phyloP scores from a whole-genome alignment of 768 basidiomycete genomes.

The Phaffia australis region DNA sequence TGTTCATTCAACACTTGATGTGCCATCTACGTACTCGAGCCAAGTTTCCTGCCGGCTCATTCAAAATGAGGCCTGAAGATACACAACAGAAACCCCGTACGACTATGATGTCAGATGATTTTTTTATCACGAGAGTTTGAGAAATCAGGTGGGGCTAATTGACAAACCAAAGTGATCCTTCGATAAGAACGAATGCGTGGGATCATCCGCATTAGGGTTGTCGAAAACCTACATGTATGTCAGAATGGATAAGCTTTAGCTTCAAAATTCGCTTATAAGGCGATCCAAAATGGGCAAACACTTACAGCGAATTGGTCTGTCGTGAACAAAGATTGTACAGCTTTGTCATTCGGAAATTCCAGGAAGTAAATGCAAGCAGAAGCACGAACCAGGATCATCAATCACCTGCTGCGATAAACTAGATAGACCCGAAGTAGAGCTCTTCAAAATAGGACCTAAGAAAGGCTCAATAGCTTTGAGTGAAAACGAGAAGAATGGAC shows the following conservation, averaged over 20 bases:
- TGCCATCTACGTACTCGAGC: slow-evolving; percentile 20
- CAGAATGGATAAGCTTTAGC: too few species aligned
- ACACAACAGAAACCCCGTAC: too few species aligned
- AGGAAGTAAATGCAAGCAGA: not conserved
- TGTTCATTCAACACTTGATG: not conserved
- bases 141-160: too few species aligned
- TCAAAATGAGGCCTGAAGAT: slow-evolving; percentile 20
- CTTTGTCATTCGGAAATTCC: not conserved
- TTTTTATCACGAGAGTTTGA: too few species aligned
- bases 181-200: slow-evolving; percentile 25
- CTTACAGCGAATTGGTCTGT: too few species aligned
- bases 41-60: slow-evolving; percentile 24
- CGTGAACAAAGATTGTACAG: too few species aligned
- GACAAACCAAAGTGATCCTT: slow-evolving; percentile 23
- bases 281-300: too few species aligned
- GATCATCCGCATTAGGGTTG: slow-evolving; percentile 23
- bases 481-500: slow-evolving; percentile 12
- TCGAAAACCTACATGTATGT: slow-evolving; percentile 3
- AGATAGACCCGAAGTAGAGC: slow-evolving; percentile 19
- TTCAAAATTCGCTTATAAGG: not conserved
- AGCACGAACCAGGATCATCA: slow-evolving; percentile 22
- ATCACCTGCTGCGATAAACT: slow-evolving; percentile 20
- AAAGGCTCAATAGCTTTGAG: slow-evolving; percentile 23
- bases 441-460: slow-evolving; percentile 25
- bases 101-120: too few species aligned